A percentile compares a stretch with the other conserved stretches of the same genome.
Conservation (phyloP, 306 rosid genomes). For the Sesbania bispinosa region DNA sequence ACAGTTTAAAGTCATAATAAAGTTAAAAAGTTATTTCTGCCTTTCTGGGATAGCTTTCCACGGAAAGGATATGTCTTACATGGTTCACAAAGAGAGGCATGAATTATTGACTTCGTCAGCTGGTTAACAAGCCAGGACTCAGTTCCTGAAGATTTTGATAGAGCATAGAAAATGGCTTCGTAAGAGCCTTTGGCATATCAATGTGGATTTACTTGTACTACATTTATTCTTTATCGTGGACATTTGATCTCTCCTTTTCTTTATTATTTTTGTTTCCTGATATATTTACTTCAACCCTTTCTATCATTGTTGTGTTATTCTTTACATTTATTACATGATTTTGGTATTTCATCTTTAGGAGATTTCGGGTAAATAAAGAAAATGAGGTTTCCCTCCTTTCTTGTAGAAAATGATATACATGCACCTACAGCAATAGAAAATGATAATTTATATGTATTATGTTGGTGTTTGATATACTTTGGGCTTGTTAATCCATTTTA, state of each 20-base stretch:
- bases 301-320: slow-evolving; percentile 28
- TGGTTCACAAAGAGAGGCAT: slow-evolving; percentile 33
- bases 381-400: background rate
- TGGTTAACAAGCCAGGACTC: slow-evolving; percentile 32
- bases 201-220: slow-evolving; percentile 33
- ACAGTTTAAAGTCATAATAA: slow-evolving; percentile 40
- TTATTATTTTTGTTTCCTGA: slow-evolving; percentile 18
- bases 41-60: slow-evolving; percentile 33
- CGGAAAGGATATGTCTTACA: slow-evolving; percentile 33
- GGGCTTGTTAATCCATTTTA: background rate
- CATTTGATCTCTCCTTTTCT: slow-evolving; percentile 11
- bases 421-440: background rate
- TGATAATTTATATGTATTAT: background rate
- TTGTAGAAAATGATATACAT: background rate
- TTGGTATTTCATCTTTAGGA: slow-evolving; percentile 22
- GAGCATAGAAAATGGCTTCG: slow-evolving; percentile 32
- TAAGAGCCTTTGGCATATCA: slow-evolving; percentile 26
- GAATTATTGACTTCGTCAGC: slow-evolving; percentile 36
- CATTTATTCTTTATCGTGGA: slow-evolving; percentile 29
- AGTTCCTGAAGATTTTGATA: slow-evolving; percentile 52
- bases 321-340: slow-evolving; percentile 29
- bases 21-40: slow-evolving; percentile 25
- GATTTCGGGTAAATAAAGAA: slow-evolving; percentile 7
- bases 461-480: background rate
- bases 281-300: slow-evolving; percentile 20